Evolutionary conservation across 352 stramenopile genomes (phyloP).

Genomic region (Globisporangium irregulare): DNA sequence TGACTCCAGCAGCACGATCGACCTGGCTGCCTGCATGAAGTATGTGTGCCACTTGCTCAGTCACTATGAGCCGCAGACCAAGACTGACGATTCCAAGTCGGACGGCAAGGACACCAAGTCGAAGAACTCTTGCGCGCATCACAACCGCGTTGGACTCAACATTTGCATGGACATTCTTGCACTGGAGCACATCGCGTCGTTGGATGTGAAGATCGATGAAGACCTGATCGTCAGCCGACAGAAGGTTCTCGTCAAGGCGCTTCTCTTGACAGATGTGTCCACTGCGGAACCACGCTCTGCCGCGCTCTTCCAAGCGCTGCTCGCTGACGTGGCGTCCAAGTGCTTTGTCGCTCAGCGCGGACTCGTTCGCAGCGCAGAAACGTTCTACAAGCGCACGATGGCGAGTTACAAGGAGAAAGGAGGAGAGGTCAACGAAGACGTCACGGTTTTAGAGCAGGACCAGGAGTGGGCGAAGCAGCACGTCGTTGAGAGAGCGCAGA

Average conservation of each 20-base stretch:
- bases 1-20: slow-evolving; percentile 32
- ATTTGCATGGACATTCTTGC: slow-evolving; percentile 71
- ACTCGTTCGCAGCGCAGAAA: slow-evolving; percentile 44
- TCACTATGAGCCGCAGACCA: slow-evolving; percentile 36
- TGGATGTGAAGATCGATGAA: slow-evolving; percentile 16
- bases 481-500: slow-evolving; percentile 39
- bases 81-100: slow-evolving; percentile 16
- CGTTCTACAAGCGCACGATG: slow-evolving; percentile 38
- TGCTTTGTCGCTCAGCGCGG: slow-evolving; percentile 42
- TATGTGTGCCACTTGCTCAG: slow-evolving; percentile 62
- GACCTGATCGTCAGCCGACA: slow-evolving; percentile 34
- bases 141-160: slow-evolving; percentile 70
- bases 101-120: background rate
- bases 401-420: slow-evolving; percentile 34
- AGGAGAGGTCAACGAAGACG: slow-evolving; percentile 8
- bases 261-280: slow-evolving; percentile 48
- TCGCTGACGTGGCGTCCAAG: slow-evolving; percentile 40
- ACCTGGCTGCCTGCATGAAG: slow-evolving; percentile 49
- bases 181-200: slow-evolving; percentile 39
- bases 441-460: slow-evolving; percentile 38
- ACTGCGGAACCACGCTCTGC: slow-evolving; percentile 47
- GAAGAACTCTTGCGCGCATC: slow-evolving; percentile 43
- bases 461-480: slow-evolving; percentile 45
- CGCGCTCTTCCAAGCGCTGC: slow-evolving; percentile 45
- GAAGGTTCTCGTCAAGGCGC: slow-evolving; percentile 54